These are phyloP conservation scores for Phoenix dactylifera DNA, from an alignment of 176 grass and related monocot genomes.

Conservation along the genomic window DNA sequence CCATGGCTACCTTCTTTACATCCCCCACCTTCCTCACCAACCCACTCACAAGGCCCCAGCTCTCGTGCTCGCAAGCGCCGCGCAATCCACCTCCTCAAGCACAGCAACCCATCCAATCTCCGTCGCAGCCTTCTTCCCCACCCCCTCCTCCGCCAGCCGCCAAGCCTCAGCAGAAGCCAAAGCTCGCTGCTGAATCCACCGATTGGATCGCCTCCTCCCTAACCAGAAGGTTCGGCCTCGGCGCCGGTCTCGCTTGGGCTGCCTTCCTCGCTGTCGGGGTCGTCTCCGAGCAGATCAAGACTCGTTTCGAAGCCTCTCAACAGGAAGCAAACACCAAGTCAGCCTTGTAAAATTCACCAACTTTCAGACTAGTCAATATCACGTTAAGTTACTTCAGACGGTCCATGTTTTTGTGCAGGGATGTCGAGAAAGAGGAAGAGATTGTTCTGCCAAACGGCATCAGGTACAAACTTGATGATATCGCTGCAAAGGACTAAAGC, in stretches of 20 bases:
- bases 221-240: slow-evolving; percentile 85
- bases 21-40: slow-evolving; percentile 49
- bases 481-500: no score
- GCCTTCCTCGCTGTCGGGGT: slow-evolving; percentile 79
- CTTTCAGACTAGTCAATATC: no score
- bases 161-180: slow-evolving; percentile 31
- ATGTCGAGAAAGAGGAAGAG: slow-evolving; percentile 64
- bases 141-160: background rate
- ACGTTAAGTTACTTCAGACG: background rate
- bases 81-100: slow-evolving; percentile 35
- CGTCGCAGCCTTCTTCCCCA: background rate
- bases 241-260: slow-evolving; percentile 85
- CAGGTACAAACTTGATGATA: slow-evolving; percentile 20
- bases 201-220: slow-evolving; percentile 83
- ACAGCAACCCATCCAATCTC: slow-evolving; percentile 14
- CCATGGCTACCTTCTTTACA: slow-evolving; percentile 67
- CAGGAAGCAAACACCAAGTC: slow-evolving; percentile 93
- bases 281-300: slow-evolving; percentile 98
- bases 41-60: slow-evolving; percentile 44
- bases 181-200: slow-evolving; percentile 42
- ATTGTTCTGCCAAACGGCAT: slow-evolving; percentile 81
- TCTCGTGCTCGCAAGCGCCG: slow-evolving; percentile 56
- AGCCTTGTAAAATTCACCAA: background rate
- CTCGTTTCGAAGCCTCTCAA: slow-evolving; percentile 82
- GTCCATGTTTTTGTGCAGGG: slow-evolving; percentile 22